A percentile compares a stretch with the other conserved stretches of the same genome.
These are phyloP conservation scores for Ophiostoma triangulosporum DNA, from an alignment of 2,329 filamentous ascomycete genomes.

Conservation along the genomic window DNA sequence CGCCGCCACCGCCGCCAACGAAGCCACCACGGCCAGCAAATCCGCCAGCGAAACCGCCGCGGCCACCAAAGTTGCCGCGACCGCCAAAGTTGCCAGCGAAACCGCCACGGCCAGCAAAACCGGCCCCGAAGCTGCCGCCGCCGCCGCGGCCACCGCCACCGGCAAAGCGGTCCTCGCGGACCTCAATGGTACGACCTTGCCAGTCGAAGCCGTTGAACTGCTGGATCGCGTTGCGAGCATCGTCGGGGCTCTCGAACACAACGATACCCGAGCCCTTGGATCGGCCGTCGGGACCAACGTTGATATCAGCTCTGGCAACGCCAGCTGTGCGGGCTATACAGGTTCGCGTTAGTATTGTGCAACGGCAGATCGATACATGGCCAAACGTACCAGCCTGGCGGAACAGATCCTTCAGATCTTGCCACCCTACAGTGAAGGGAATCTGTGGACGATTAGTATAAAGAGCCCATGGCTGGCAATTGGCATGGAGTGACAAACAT, in stretches of 20 bases:
- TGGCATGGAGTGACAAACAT: constrained; percentile 59
- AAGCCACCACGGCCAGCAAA: constrained; percentile 32
- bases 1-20: constrained; percentile 35
- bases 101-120: constrained; percentile 39
- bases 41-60: constrained; percentile 33
- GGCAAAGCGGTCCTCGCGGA: constrained; percentile 91
- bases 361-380: neutral
- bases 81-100: constrained; percentile 47
- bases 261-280: constrained; percentile 97
- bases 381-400: constrained; percentile 74
- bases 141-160: constrained; percentile 39
- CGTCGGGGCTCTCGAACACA: constrained; percentile 86
- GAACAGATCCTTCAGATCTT: constrained; percentile 97
- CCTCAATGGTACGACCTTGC: constrained; percentile 87
- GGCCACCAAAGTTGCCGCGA: constrained; percentile 44
- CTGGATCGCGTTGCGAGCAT: constrained; percentile 88
- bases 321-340: constrained; percentile 49
- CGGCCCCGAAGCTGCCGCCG: constrained; percentile 46
- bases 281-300: constrained; percentile 78
- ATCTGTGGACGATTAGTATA: constrained; percentile 42
- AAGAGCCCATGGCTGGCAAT: neutral
- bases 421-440: constrained; percentile 95
- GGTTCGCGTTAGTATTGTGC: neutral
- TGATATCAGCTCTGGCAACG: constrained; percentile 90
- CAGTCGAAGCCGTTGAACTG: constrained; percentile 99